Percentiles rank a stretch among this genome's conserved stretches.
phyloP scores from a whole-genome alignment of 768 basidiomycete species.

The Leccinum pellstonianum region DNA sequence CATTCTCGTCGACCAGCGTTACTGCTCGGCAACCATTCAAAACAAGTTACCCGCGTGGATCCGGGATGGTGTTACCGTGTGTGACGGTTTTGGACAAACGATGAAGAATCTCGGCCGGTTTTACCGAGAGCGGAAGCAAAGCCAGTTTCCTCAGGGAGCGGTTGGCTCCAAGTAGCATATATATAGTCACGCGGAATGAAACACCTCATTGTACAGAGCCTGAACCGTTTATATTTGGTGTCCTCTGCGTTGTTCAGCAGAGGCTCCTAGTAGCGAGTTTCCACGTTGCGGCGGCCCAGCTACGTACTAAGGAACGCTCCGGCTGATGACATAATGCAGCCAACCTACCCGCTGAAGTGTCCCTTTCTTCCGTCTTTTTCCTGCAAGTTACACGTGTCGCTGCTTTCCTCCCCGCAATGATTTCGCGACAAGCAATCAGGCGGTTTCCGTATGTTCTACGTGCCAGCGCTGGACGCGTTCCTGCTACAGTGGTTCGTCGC shows the following conservation, averaged over 20 bases:
- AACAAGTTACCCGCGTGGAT: conserved; percentile 93
- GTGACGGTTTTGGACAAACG: conserved; percentile 68
- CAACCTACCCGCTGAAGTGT: neutral
- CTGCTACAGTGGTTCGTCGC: conserved; percentile 27
- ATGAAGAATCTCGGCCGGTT: conserved; percentile 69
- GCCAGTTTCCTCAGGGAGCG: neutral
- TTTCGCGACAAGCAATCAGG: conserved; percentile 38
- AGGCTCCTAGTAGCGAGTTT: neutral
- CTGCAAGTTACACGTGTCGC: neutral
- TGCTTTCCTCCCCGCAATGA: conserved; percentile 26
- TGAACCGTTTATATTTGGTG: conserved; percentile 3
- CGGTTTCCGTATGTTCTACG: conserved; percentile 34
- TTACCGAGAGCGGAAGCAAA: conserved; percentile 55
- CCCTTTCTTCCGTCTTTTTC: neutral
- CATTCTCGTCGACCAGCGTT: conserved; percentile 83
- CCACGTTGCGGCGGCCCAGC: neutral
- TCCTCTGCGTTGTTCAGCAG: neutral
- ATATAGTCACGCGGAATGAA: neutral
- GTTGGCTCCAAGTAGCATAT: conserved; percentile 4
- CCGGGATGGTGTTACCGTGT: conserved; percentile 53
- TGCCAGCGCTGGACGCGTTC: conserved; percentile 17
- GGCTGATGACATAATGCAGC: neutral
- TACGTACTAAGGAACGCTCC: neutral
- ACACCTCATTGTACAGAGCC: conserved; percentile 2
- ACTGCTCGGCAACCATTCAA: conserved; percentile 63